Evolutionary conservation across 257 asterid species (phyloP), one percentile per base, ranked within the genome.

Genomic region (Solanum acaule): DNA sequence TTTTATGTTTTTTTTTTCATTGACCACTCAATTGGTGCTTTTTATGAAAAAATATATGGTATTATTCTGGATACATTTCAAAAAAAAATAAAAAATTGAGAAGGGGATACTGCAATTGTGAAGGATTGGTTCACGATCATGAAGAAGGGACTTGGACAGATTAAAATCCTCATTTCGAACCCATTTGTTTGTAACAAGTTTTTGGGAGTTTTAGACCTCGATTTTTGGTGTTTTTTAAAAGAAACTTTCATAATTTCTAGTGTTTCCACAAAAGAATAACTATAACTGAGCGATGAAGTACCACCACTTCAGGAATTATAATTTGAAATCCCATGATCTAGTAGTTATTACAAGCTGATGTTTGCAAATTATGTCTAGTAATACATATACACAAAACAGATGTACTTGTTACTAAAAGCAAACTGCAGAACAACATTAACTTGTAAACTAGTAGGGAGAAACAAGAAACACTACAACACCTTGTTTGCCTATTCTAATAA

Each of bases 401-500:
- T 29, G 70, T 20, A 81, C 42, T 49, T 23, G 27, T 46, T 81
- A 5, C 15, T 25, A 78, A 44, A 78, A 77, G 10, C 42, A 81
- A 49, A 81, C 86, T 81, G 40, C 42, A 81, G 44, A 40, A 40
- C 33, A 38, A 77, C 23, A 77, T 13, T 16, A 79, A 27, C 86
- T 29, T 31, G 37, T 81, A 49, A 8, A 29, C 22, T 27, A 29
- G 23, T 15, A 82, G 31, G 89, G 71, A 65, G 6, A 10, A 88
- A 65, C 29, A 67, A 44, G 40, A 14, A n/a, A 37, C 52, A 61
- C 63, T 31, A 89, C 52, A 89, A 25, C 77, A 81, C 79, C 34
- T 84, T 44, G 71, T 75, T 79, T 88, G 9, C 95, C 88, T 25
- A 49, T 75, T 33, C 23, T 61, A 81, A 49, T 46, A 11, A 34